Evolutionary conservation across 768 basidiomycete species (phyloP).

Genomic region (Aureoboletus auriporus): DNA sequence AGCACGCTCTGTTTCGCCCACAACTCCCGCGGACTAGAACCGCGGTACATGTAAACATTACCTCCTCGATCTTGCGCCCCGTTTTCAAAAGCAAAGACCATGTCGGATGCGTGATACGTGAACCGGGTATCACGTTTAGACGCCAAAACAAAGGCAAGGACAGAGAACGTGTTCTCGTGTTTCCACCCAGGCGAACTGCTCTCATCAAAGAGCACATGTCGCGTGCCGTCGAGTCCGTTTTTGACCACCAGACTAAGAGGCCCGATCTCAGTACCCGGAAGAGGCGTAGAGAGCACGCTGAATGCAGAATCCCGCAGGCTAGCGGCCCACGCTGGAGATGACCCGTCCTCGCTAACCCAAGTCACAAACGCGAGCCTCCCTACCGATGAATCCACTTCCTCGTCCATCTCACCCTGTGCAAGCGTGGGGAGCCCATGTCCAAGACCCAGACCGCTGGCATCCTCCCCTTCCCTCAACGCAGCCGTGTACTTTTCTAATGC

Average conservation of each 20-base stretch:
- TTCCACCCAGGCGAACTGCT: constrained; percentile 47
- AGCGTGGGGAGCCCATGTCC: constrained; percentile 75
- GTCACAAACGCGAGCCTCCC: constrained; percentile 64
- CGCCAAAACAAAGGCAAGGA: constrained; percentile 89
- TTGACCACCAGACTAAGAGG: constrained; percentile 55
- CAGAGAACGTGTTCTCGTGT: constrained; percentile 82
- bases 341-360: constrained; percentile 57
- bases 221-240: constrained; percentile 67
- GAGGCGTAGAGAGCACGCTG: constrained; percentile 64
- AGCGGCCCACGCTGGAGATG: constrained; percentile 40
- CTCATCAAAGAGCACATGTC: constrained; percentile 45
- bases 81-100: constrained; percentile 81
- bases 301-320: constrained; percentile 32
- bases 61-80: constrained; percentile 64
- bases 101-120: constrained; percentile 62
- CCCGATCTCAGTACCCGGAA: constrained; percentile 49
- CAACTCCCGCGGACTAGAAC: constrained; percentile 43
- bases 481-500: constrained; percentile 83
- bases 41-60: constrained; percentile 84
- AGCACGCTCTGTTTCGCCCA: constrained; percentile 82
- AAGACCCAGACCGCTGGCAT: constrained; percentile 57
- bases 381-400: constrained; percentile 75
- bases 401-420: constrained; percentile 85
- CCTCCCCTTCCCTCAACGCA: constrained; percentile 53
- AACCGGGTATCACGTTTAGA: constrained; percentile 90